Base-by-base conservation (phyloP, 805 yeast species). In the Jamesozyma piceae region DNA sequence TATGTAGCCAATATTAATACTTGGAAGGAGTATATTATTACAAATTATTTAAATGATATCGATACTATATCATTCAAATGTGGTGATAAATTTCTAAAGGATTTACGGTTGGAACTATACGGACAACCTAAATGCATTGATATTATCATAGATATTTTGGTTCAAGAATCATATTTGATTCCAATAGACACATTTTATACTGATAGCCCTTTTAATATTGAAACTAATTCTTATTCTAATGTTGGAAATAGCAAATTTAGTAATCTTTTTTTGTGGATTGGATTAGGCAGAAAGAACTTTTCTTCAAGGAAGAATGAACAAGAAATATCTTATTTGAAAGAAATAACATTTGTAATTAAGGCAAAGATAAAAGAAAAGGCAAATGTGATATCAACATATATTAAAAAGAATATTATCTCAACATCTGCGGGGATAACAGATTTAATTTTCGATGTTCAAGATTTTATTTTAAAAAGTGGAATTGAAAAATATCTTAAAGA, bases 51-150 rank as follows among this genome's bases (percentile, higher is more conserved):
- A n/a, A 27, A 32, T 4, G 39, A 38, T 1, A 8, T 36, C 2
- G 38, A 56, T 11, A 30, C 38, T 1, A 45, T 65, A n/a, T 47
- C 54, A 5, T 41, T 65, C 4, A 47, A 50, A 3, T 56, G 64
- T n/a, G 62, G 62, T 2, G 44, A 42, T 2, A 53, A 50, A 1
- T 46, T 66, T 0, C 42, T 61, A 30, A 55, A 58, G 9, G 46
- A 51, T 8, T 49, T 68, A 15, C 32, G 52, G 2, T 22, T 39
- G 6, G 57, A 62, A 0, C 49, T 54, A 15, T 58, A 57, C 34
- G 71, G 70, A 0, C 49, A 50, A 32, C 72, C 72, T 2, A 49
- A 56, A 42, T 58, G 66, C 2, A 48, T 67, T 18, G 68, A 64
- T 41, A 46, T 61, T 10, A 68, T 61, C 2, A 45, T 68, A 5